phyloP scores from a whole-genome alignment of 2,329 filamentous ascomycete species.

The Claviceps lovelessii region DNA sequence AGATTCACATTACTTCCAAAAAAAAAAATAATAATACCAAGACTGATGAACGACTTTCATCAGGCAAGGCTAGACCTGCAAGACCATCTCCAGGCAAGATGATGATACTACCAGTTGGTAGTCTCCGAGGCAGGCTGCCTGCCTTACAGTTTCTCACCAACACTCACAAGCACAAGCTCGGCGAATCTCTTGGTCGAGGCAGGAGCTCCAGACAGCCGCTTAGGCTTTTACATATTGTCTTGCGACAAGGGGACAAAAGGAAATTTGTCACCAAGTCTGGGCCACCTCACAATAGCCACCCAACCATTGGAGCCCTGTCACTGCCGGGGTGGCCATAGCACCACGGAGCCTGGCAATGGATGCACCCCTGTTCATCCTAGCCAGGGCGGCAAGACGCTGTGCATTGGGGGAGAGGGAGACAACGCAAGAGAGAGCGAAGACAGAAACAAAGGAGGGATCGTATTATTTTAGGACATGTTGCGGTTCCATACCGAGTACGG shows the following conservation, averaged over 20 bases:
- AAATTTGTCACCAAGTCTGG: constrained; percentile 6
- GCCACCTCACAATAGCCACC: constrained; percentile 7
- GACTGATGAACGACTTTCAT: neutral
- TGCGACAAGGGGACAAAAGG: constrained; percentile 2
- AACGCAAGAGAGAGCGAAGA: neutral
- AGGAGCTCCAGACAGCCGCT: neutral
- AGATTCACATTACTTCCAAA: neutral
- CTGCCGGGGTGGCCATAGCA: constrained; percentile 9
- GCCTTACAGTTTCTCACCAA: neutral
- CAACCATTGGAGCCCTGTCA: constrained; percentile 9
- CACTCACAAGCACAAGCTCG: neutral
- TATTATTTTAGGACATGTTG: constrained; percentile 2
- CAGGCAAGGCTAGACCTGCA: neutral
- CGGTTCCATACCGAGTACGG: neutral
- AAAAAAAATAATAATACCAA: no score
- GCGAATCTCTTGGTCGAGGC: neutral
- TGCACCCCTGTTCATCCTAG: constrained; percentile 8
- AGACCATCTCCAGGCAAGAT: neutral
- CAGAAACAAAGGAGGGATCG: neutral
- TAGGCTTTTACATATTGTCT: neutral
- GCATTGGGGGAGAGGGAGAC: neutral
- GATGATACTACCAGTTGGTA: neutral
- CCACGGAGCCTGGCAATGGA: constrained; percentile 9
- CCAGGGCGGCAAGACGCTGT: constrained; percentile 2
- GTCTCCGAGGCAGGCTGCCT: neutral